Conservation (phyloP, 345 rosid genomes). For the sweet orange (Citrus sinensis) region DVS_A1.0 CM039169.1:30889001-30889500, state of each 20-base stretch:
- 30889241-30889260: conserved; percentile 6
- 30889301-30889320: background rate
- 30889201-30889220: conserved; percentile 7
- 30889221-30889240: conserved; percentile 3
- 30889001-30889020: conserved; percentile 12
- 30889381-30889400: background rate
- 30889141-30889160: conserved; percentile 1
- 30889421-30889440: background rate
- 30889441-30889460: conserved; percentile 25
- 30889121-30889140: background rate
- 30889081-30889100: conserved; percentile 5
- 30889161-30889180: background rate
- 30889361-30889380: conserved; percentile 5
- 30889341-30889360: background rate
- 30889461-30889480: conserved; percentile 18
- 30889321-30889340: conserved; percentile 13
- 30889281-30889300: background rate
- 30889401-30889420: background rate
- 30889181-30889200: conserved; percentile 10
- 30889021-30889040: conserved; percentile 8
- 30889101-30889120: conserved; percentile 1
- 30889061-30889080: conserved; percentile 1
- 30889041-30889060: background rate
- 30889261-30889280: background rate
- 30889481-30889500: background rate